Base-by-base conservation (phyloP, 495 filamentous ascomycete genomes). In the Penicillium lividum region DNA sequence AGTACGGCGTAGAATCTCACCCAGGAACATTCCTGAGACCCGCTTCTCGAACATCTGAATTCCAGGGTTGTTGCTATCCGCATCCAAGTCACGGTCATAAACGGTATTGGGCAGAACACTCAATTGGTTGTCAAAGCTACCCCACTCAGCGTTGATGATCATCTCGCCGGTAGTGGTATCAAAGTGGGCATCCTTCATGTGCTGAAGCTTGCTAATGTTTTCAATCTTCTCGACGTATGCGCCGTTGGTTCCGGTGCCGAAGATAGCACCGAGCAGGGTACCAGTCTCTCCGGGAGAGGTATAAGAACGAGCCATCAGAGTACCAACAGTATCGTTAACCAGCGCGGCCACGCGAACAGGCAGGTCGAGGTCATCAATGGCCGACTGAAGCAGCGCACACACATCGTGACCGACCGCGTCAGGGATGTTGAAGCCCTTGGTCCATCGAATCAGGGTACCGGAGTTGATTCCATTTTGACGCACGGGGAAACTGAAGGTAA, bases 1-100 rank as follows among this genome's bases (percentile, higher is more conserved):
- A 30, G 86, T 87, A 31, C 89, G 84, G 9, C 94, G 89, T 38
- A 97, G 78, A 57, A 98, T 93, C 70, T 98, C 94, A 53, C 94
- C 94, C 22, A 98, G 72, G 81, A 98, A 98, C 94, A 98, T 98
- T 73, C 94, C 94, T 0, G 90, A 94, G 38, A 98, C 87, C 49
- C 94, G 89, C 81, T 98, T 98, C 78, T 98, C 94, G 75, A 97
- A 98, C 89, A 97, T 97, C 73, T 98, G 94, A 56, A 97, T 85
- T 38, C 95, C 94, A 1, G 94, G 94, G 77, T 98, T 98, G 61
- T 90, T 84, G 66, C 85, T 92, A 25, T 86, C 85, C 53, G 77
- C 77, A 75, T 98, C 92, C 38, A 98, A 80, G 47, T 82, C 81
- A 11, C 77, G 74, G 72, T 98, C 94, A 73, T 93, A 98, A 0